These are phyloP conservation scores for Cladosporium halotolerans DNA, from an alignment of 2,329 filamentous ascomycete genomes.

Conservation along the genomic window DNA sequence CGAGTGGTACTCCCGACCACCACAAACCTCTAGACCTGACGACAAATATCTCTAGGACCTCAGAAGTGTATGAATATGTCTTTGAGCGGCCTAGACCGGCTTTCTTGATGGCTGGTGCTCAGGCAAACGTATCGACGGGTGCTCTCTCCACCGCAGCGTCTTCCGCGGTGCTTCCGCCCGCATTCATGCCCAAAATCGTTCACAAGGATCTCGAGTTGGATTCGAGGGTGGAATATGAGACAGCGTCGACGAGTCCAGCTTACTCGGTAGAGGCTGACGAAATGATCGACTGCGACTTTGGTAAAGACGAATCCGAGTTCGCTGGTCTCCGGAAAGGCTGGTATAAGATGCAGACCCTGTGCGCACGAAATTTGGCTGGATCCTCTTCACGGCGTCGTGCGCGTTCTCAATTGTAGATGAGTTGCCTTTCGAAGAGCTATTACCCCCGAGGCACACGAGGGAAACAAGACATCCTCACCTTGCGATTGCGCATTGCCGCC, in stretches of 20 bases:
- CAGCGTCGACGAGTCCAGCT: not conserved
- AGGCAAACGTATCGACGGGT: not conserved
- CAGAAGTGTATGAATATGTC: too few relatives aligned
- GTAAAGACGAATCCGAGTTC: not conserved
- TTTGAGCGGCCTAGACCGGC: too few relatives aligned
- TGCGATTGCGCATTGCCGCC: not conserved
- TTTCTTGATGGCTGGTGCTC: not conserved
- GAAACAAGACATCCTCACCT: not conserved
- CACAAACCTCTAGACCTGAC: too few relatives aligned
- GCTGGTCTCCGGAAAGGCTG: not conserved
- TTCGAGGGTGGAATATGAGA: not conserved
- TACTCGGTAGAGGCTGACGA: not conserved
- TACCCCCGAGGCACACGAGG: not conserved
- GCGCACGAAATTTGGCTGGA: not conserved
- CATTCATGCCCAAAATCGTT: not conserved
- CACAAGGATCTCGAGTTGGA: not conserved
- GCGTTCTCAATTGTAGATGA: too few relatives aligned
- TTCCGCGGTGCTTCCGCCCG: not conserved
- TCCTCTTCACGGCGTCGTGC: not conserved
- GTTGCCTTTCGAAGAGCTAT: too few relatives aligned
- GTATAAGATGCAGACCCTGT: not conserved
- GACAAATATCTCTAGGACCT: too few relatives aligned
- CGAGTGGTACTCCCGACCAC: too few relatives aligned
- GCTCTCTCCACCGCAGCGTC: not conserved
- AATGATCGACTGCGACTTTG: not conserved